Evolutionary conservation across 768 basidiomycete species (phyloP).

Genomic region (Coprinopsis sp.): DNA sequence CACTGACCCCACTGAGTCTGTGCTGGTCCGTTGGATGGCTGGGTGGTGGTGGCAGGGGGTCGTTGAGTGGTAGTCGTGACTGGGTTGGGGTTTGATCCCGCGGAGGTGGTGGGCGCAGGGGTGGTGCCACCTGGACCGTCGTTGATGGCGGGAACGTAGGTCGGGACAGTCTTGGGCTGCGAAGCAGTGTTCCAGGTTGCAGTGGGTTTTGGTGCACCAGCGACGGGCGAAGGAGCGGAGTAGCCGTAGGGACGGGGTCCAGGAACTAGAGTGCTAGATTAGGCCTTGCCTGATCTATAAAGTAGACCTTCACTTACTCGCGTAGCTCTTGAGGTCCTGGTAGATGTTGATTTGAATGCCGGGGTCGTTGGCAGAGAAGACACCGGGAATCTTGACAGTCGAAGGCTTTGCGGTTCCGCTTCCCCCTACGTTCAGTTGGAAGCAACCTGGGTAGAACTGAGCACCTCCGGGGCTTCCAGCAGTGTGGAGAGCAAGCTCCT

Average conservation of each 20-base stretch:
- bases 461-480: constrained; percentile 35
- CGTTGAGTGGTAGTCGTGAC: too few species aligned
- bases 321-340: constrained; percentile 34
- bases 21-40: constrained; percentile 30
- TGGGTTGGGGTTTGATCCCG: too few species aligned
- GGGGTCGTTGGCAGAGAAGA: constrained; percentile 34
- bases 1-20: constrained; percentile 51
- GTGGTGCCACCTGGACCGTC: constrained; percentile 2
- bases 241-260: constrained; percentile 42
- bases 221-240: constrained; percentile 35
- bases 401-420: constrained; percentile 32
- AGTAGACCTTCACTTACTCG: constrained; percentile 24
- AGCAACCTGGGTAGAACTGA: constrained; percentile 45
- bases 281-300: too few species aligned
- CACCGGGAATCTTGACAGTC: constrained; percentile 40
- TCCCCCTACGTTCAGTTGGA: constrained; percentile 33
- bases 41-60: too few species aligned
- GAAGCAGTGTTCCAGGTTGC: constrained; percentile 47
- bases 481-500: constrained; percentile 44
- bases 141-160: constrained; percentile 19
- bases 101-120: constrained; percentile 12
- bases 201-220: constrained; percentile 39
- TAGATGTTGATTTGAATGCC: constrained; percentile 48
- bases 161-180: constrained; percentile 44
- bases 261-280: constrained; percentile 35